Conservation (phyloP, 805 yeast genomes). For the Hanseniaspora guilliermondii region DNA sequence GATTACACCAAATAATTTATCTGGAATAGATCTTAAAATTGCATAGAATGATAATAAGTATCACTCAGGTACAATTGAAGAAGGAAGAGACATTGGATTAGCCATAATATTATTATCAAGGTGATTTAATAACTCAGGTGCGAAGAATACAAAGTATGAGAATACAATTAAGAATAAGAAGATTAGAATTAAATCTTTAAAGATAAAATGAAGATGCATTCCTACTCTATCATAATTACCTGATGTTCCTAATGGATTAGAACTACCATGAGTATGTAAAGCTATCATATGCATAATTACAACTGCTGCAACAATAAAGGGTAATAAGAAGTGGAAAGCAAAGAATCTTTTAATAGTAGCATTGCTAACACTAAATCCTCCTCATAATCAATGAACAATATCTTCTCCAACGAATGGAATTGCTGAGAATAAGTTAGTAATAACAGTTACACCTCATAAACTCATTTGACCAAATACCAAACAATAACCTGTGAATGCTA, state of each 20-base stretch:
- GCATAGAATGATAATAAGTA: constrained; percentile 10
- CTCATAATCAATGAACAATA: constrained; percentile 12
- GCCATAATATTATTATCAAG: constrained; percentile 12
- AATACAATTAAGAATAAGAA: constrained; percentile 14
- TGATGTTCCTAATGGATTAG: constrained; percentile 11
- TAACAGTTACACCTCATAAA: constrained; percentile 10
- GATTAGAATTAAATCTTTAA: constrained; percentile 14
- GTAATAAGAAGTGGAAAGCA: constrained; percentile 13
- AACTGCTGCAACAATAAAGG: constrained; percentile 6
- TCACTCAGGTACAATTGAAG: constrained; percentile 12
- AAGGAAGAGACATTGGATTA: constrained; percentile 9
- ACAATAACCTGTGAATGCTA: constrained; percentile 16
- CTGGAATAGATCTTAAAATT: constrained; percentile 8
- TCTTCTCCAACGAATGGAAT: constrained; percentile 11
- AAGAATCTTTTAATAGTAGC: constrained; percentile 12
- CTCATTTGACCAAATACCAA: constrained; percentile 10
- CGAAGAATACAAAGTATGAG: constrained; percentile 14
- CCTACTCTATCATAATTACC: constrained; percentile 14
- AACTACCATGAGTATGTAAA: constrained; percentile 7
- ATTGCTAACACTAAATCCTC: constrained; percentile 5
- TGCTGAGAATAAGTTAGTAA: constrained; percentile 12
- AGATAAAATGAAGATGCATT: constrained; percentile 14
- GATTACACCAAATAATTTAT: constrained; percentile 9
- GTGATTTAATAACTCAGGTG: constrained; percentile 13
- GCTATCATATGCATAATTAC: constrained; percentile 13